phyloP scores from a whole-genome alignment of 257 asterid species.

The Oldenlandia corymbosa region DNA sequence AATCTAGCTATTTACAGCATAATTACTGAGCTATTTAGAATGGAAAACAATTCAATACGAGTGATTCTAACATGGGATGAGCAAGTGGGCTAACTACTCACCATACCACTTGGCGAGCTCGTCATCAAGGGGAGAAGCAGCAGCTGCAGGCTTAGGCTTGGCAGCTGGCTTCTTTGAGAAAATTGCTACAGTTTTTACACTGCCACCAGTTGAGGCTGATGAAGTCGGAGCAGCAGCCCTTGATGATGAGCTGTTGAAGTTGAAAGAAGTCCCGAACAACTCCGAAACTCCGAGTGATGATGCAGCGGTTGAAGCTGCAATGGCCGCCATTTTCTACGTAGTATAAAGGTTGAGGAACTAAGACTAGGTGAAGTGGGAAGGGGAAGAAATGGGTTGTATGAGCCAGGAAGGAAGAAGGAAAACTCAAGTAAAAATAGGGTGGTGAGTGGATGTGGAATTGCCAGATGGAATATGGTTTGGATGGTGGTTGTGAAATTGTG shows the following conservation, averaged over 20 bases:
- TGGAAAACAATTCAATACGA: no score
- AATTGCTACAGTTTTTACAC: constrained; percentile 73
- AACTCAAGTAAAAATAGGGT: constrained; percentile 30
- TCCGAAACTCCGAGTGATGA: constrained; percentile 68
- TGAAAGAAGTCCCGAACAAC: constrained; percentile 65
- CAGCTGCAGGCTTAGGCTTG: constrained; percentile 52
- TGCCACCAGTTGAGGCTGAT: constrained; percentile 33
- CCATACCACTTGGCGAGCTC: constrained; percentile 99
- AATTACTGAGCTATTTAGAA: no score
- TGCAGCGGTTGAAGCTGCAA: constrained; percentile 45
- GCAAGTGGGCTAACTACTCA: constrained; percentile 25
- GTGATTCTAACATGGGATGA: no score
- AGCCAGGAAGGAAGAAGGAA: not conserved
- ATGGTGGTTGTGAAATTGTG: constrained; percentile 29
- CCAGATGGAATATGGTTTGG: constrained; percentile 35
- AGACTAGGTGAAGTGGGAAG: not conserved
- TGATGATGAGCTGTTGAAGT: constrained; percentile 41
- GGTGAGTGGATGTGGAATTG: constrained; percentile 61
- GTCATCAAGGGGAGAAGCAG: constrained; percentile 47
- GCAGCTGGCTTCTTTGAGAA: constrained; percentile 64
- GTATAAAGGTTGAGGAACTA: not conserved
- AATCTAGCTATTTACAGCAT: no score
- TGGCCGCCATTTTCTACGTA: constrained; percentile 49
- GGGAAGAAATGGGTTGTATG: no score
- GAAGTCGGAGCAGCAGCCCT: constrained; percentile 54